phyloP scores from a whole-genome alignment of 352 stramenopile species.

The Pythium periplocum region DNA sequence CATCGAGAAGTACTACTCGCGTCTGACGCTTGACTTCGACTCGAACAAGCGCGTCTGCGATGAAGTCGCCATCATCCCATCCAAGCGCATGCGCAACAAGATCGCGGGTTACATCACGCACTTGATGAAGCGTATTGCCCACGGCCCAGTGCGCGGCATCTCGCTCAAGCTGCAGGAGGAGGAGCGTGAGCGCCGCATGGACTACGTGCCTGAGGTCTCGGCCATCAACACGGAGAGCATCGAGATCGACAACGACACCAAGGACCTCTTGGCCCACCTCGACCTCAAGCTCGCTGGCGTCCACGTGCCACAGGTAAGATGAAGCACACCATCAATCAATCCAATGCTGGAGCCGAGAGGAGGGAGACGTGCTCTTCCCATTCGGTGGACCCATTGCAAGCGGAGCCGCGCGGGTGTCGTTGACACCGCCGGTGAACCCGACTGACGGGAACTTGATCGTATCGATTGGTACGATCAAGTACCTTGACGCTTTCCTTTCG shows the following conservation, averaged over 20 bases:
- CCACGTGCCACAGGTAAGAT: conserved; percentile 82
- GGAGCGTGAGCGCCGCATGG: conserved; percentile 98
- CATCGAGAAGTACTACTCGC: conserved; percentile 99
- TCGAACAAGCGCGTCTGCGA: conserved; percentile 98
- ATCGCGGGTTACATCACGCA: conserved; percentile 99
- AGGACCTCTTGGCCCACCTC: conserved; percentile 96
- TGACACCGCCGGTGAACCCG: conserved; percentile 8
- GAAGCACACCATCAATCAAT: conserved; percentile 6
- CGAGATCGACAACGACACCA: conserved; percentile 98
- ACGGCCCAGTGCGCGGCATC: conserved; percentile 98
- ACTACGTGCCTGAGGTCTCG: conserved; percentile 99
- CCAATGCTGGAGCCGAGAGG: conserved; percentile 82
- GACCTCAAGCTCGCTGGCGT: conserved; percentile 91
- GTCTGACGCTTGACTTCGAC: conserved; percentile 99
- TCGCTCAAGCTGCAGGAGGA: conserved; percentile 99
- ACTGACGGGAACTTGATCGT: conserved; percentile 9
- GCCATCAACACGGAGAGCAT: conserved; percentile 92
- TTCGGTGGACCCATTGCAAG: conserved; percentile 68
- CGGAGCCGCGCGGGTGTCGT: conserved; percentile 10
- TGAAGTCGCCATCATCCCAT: conserved; percentile 98
- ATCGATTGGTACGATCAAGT: background rate
- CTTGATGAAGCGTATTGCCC: conserved; percentile 99
- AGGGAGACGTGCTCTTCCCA: conserved; percentile 12
- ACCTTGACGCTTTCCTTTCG: conserved; percentile 3
- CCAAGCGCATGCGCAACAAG: conserved; percentile 99